These are phyloP conservation scores for Aspergillus aculeatinus DNA, from an alignment of 2,329 filamentous ascomycete species.

Conservation along the genomic window DNA sequence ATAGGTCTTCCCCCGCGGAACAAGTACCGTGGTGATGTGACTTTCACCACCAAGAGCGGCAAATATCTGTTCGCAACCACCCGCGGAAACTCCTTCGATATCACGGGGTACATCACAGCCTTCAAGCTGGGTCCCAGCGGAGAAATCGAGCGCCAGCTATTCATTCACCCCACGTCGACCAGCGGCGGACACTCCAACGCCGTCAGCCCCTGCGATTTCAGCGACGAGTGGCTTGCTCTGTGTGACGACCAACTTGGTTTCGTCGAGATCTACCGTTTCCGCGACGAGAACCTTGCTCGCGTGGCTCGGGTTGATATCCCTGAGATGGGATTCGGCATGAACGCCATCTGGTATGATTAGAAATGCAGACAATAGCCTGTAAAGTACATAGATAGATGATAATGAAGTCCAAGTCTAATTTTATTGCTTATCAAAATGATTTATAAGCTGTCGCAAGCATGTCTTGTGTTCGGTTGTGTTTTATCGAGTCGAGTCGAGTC, in stretches of 20 bases:
- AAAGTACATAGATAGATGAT: slow-evolving; percentile 1
- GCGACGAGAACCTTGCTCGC: slow-evolving; percentile 73
- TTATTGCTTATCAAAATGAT: not conserved
- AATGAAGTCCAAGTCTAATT: not conserved
- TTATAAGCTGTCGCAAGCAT: not conserved
- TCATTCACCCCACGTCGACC: slow-evolving; percentile 78
- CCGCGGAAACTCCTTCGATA: slow-evolving; percentile 71
- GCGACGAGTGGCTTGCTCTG: slow-evolving; percentile 84
- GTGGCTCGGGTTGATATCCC: slow-evolving; percentile 75
- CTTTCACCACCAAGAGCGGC: slow-evolving; percentile 66
- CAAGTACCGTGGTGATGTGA: slow-evolving; percentile 82
- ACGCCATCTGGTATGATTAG: slow-evolving; percentile 90
- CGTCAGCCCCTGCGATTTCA: slow-evolving; percentile 79
- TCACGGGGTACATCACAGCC: slow-evolving; percentile 80
- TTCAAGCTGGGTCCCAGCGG: slow-evolving; percentile 70
- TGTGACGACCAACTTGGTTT: slow-evolving; percentile 87
- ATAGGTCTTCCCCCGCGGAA: slow-evolving; percentile 46
- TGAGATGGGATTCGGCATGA: slow-evolving; percentile 93
- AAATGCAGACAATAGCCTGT: not conserved
- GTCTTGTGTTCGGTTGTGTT: not conserved
- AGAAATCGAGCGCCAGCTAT: slow-evolving; percentile 73
- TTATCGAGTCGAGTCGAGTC: too few species aligned
- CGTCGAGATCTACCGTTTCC: slow-evolving; percentile 84
- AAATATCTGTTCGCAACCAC: slow-evolving; percentile 80
- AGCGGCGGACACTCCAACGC: slow-evolving; percentile 88